phyloP scores from a whole-genome alignment of 768 basidiomycete species.

The Tephrocybe sp. region DNA sequence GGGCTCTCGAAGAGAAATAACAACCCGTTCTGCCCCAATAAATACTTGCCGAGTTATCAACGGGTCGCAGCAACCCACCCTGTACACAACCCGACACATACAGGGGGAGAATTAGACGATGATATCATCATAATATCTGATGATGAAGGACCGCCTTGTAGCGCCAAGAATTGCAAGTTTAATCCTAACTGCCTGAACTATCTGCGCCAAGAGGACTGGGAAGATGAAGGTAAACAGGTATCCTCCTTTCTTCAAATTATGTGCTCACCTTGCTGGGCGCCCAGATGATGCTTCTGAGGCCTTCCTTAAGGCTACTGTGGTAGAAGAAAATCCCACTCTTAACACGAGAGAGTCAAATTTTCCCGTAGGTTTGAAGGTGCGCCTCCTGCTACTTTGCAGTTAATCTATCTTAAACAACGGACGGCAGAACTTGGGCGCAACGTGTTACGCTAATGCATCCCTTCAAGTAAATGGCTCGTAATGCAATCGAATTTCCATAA shows the following conservation, averaged over 20 bases:
- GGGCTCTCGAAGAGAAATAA: conserved; percentile 57
- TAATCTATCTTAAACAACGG: background rate
- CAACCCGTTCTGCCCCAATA: conserved; percentile 59
- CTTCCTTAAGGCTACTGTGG: conserved; percentile 51
- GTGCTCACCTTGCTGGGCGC: conserved; percentile 6
- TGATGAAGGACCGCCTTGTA: conserved; percentile 57
- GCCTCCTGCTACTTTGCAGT: conserved; percentile 6
- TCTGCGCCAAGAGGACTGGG: conserved; percentile 83
- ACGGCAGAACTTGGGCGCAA: conserved; percentile 92
- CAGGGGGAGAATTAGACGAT: conserved; percentile 49
- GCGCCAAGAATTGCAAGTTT: conserved; percentile 61
- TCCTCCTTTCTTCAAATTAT: conserved; percentile 11
- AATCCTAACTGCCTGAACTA: conserved; percentile 90
- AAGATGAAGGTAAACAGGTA: conserved; percentile 54
- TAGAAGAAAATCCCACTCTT: conserved; percentile 56
- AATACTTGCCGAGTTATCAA: conserved; percentile 35
- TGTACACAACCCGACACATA: conserved; percentile 11
- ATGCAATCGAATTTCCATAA: background rate
- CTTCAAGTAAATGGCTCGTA: conserved; percentile 60
- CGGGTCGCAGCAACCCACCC: conserved; percentile 8
- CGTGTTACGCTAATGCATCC: conserved; percentile 96
- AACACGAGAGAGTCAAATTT: conserved; percentile 48
- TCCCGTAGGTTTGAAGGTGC: conserved; percentile 80
- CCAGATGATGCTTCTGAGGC: conserved; percentile 49
- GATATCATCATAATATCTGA: conserved; percentile 74